phyloP scores from a whole-genome alignment of 495 filamentous ascomycete species.

The Penicillium malachiteum region DNA sequence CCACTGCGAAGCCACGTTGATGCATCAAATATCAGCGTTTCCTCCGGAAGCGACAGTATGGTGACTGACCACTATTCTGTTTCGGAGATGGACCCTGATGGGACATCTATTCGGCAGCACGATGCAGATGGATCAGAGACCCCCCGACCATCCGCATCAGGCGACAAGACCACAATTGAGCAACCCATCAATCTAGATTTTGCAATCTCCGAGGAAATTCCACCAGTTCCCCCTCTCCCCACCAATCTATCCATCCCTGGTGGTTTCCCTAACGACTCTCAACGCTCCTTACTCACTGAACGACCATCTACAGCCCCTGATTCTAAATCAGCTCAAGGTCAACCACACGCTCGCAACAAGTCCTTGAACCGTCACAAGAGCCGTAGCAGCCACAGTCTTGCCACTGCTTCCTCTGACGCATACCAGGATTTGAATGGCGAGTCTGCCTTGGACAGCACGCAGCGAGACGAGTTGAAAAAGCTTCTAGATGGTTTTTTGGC shows the following conservation, averaged over 20 bases:
- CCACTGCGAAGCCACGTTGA: slow-evolving; percentile 39
- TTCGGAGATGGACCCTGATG: slow-evolving; percentile 39
- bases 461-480: slow-evolving; percentile 36
- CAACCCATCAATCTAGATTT: slow-evolving; percentile 7
- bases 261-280: slow-evolving; percentile 39
- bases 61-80: slow-evolving; percentile 39
- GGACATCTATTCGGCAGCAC: slow-evolving; percentile 26
- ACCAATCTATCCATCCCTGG: slow-evolving; percentile 36
- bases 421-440: slow-evolving; percentile 16
- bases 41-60: slow-evolving; percentile 49
- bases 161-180: slow-evolving; percentile 6
- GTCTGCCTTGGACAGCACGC: slow-evolving; percentile 11
- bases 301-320: slow-evolving; percentile 39
- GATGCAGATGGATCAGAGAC: slow-evolving; percentile 36
- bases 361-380: slow-evolving; percentile 38
- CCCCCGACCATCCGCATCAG: slow-evolving; percentile 25
- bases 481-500: slow-evolving; percentile 42
- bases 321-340: slow-evolving; percentile 18
- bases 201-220: slow-evolving; percentile 30
- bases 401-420: slow-evolving; percentile 16
- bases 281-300: slow-evolving; percentile 34
- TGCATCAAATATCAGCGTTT: slow-evolving; percentile 38
- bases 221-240: slow-evolving; percentile 47
- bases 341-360: slow-evolving; percentile 13
- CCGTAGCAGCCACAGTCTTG: slow-evolving; percentile 38